Base-by-base conservation (phyloP, 345 rosid genomes). In the Nephelium lappaceum region DNA sequence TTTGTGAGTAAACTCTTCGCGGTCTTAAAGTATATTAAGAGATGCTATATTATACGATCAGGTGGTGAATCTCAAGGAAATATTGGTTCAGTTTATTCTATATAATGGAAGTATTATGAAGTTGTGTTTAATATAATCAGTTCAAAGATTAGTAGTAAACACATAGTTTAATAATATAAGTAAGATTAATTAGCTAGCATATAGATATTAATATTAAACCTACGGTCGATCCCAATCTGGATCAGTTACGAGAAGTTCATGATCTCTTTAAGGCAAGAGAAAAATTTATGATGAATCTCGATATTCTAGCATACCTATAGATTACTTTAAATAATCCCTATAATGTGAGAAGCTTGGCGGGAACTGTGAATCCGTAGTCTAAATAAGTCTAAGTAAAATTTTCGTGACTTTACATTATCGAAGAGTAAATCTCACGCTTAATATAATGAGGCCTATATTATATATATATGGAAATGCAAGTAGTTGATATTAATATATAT, bases 61-160 rank as follows among this genome's bases (percentile, higher is more conserved):
- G 60, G 78, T 47, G 67, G 83, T 73, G 87, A 76, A 85, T 82
- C 86, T 82, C 84, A 66, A 84, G 75, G 72, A 71, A 67, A 31
- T 31, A 31, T 66, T 41, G 49, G 2, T 57, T 36, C 10, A 73
- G 47, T 75, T 69, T 77, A 23, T 5, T 16, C 1, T 31, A 31
- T 31, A 69, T 23, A 31, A 0, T 16, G 14, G 3, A 6, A 55
- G 41, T 25, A 36, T 16, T n/a, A 2, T 31, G 12, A 6, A 53
- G 39, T 24, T 36, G 31, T 41, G 14, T 3, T 68, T 18, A 47
- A n/a, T 5, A 31, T 61, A 7, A 25, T 7, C 71, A 71, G 68
- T 39, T 71, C 3, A 60, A 71, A 19, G 58, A 45, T 49, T 49
- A 3, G 68, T 18, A 63, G 8, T 24, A 58, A 47, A 61, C 61